Evolutionary conservation across 1,284 basidiomycete species (phyloP).

Genomic region (Megacollybia platyphylla): DNA sequence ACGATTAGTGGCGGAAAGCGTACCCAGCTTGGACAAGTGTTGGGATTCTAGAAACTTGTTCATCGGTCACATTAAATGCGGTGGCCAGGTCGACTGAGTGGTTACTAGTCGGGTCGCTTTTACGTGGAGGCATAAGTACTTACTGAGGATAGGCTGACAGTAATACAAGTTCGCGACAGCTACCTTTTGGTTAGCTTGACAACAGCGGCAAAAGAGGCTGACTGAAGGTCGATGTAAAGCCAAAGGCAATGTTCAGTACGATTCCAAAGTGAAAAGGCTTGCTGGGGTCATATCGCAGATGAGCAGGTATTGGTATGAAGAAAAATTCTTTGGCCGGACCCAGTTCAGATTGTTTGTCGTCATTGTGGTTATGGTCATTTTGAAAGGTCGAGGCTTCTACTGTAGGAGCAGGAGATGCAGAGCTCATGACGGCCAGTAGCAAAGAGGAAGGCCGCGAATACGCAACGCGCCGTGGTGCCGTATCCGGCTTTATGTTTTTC

Average conservation of each 20-base stretch:
- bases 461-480: no score
- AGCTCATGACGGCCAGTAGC: no score
- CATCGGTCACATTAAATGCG: neutral
- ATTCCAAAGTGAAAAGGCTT: slow-evolving; percentile 29
- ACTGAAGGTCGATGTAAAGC: slow-evolving; percentile 34
- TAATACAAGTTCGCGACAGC: slow-evolving; percentile 37
- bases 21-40: slow-evolving; percentile 1
- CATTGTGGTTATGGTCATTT: no score
- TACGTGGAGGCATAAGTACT: slow-evolving; percentile 5
- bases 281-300: slow-evolving; percentile 28
- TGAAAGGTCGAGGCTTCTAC: no score
- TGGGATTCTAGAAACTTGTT: neutral
- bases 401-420: no score
- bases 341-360: no score
- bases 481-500: no score
- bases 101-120: neutral
- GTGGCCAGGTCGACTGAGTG: slow-evolving; percentile 2
- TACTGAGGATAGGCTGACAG: slow-evolving; percentile 37
- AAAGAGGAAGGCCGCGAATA: no score
- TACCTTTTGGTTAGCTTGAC: slow-evolving; percentile 7
- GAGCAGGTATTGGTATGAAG: slow-evolving; percentile 34
- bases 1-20: neutral
- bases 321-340: slow-evolving; percentile 19
- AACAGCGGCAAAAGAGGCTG: slow-evolving; percentile 7
- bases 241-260: slow-evolving; percentile 33